Base-by-base conservation (phyloP, 768 basidiomycete genomes). In the Rhodotorula babjevae region DNA sequence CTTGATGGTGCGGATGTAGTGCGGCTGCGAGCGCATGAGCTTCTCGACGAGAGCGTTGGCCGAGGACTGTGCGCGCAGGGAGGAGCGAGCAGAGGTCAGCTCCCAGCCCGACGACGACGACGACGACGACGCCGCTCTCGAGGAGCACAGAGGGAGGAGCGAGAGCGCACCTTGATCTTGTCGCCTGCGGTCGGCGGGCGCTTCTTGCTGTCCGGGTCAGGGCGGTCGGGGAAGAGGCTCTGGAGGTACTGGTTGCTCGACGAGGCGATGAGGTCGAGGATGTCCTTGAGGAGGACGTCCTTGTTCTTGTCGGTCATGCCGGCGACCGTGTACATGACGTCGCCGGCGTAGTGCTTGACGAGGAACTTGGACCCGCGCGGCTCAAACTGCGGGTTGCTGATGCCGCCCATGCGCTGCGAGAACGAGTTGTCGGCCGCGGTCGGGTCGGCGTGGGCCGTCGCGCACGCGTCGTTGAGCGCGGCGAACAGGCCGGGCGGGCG, bases 271-370 rank as follows among this genome's bases (percentile, higher is more conserved):
- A 98, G 86, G 78, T 99, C 95, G 67, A 98, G 84, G 27, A 98
- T 83, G 79, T 98, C 96, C 81, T 97, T 98, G 82, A 93, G 86
- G 63, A 99, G 85, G 2, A 92, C 87, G 79, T 99, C 96, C 85
- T 99, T 99, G 85, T 99, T 99, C 86, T 99, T 99, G 82, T 99
- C 96, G 25, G 96, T 98, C 95, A 99, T 99, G 6, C 96, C 96
- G 14, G 90, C 80, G 21, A 98, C 88, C 73, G 94, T 96, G 83
- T 99, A 99, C 87, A 93, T 91, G 73, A 99, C 96, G 79, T 98
- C 96, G 77, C 96, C 96, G 29, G 96, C 96, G 79, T 98, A 99
- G 80, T 99, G 96, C 78, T 88, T 89, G 74, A 99, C 90, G 63
- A 99, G 82, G 83, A 98, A 99, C 80, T 99, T 93, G 23, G 89